Evolutionary conservation across 1,284 basidiomycete species (phyloP), one percentile per base, ranked within the genome.

Genomic region (Amylostereum chailletii): DNA sequence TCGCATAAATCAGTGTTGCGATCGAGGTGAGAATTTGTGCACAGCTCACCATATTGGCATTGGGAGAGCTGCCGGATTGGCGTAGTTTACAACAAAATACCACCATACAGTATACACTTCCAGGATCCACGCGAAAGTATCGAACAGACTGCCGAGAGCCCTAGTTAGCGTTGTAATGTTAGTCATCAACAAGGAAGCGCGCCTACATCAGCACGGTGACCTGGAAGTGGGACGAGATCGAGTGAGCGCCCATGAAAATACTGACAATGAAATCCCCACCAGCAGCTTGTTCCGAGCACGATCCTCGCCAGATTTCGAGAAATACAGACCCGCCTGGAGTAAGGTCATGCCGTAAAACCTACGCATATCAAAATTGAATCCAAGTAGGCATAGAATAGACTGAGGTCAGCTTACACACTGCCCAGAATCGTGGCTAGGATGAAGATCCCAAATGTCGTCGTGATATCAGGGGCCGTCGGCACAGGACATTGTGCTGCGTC

Each of bases 311-410:
- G 6, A 29, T 39, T 47, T 39, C n/a, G 37, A 36, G 19, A 47
- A 47, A 36, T 27, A 41, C 19, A 47, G 32, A 30, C 46, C 46
- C 5, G 38, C 32, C 27, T 47, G 46, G 3, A 47, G 38, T 38
- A 47, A 41, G 1, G 38, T 47, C n/a, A 41, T 47, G 29, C 46
- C 46, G 30, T 47, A 47, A n/a, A 47, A 47, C 7, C 46, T 47
- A 37, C 10, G 8, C 8, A 36, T 36, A 3, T 11, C 19, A 11
- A 19, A 29, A 41, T 27, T 0, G 33, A 30, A 7, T 11, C 10
- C 9, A 32, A 30, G 11, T 10, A 47, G 19, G 19, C 29, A 26
- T 7, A 46, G 31, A 11, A 36, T 46, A 7, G 27, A 38, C 32
- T 41, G 36, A 30, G 36, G 8, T 8, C 46, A 11, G 19, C 19